Percentiles rank a stretch among this genome's conserved stretches.
These are phyloP conservation scores for Globisporangium polare DNA, from an alignment of 352 stramenopile genomes.

Conservation along the genomic window DNA sequence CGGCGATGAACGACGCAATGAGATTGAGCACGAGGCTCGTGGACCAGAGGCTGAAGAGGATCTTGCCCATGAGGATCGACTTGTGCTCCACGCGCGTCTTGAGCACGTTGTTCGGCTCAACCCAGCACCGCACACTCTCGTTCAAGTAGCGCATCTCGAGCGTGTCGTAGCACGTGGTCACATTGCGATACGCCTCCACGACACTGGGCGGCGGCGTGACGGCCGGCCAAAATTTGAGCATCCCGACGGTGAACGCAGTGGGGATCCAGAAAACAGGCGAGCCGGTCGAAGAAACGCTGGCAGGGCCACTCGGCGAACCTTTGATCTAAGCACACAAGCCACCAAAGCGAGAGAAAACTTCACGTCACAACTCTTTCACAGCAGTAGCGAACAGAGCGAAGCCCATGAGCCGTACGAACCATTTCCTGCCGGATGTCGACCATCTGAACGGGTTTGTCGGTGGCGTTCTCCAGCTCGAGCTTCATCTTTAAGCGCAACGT, in stretches of 20 bases:
- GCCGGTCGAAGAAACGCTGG: constrained; percentile 5
- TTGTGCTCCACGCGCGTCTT: constrained; percentile 22
- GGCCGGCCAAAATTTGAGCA: constrained; percentile 25
- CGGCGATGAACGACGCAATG: constrained; percentile 25
- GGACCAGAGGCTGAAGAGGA: constrained; percentile 41
- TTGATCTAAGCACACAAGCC: background rate
- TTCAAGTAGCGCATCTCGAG: constrained; percentile 36
- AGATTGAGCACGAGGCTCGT: constrained; percentile 34
- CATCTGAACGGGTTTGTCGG: constrained; percentile 6
- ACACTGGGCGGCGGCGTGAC: constrained; percentile 30
- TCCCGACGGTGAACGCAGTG: constrained; percentile 21
- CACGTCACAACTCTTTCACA: background rate
- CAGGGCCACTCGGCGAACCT: constrained; percentile 20
- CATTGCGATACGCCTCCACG: constrained; percentile 28
- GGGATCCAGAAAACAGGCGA: constrained; percentile 29
- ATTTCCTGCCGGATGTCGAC: constrained; percentile 10
- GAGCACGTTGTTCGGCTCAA: constrained; percentile 23
- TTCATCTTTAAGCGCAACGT: constrained; percentile 19
- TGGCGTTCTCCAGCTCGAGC: constrained; percentile 5
- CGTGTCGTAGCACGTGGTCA: constrained; percentile 28
- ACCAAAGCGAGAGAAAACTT: background rate
- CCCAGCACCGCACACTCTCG: constrained; percentile 31
- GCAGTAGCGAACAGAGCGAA: background rate
- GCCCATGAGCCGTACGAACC: background rate
- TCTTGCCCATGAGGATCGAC: constrained; percentile 21